Evolutionary conservation across 179 eudicot species (phyloP), one percentile per base, ranked within the genome.

Genomic region (Corrigiola litoralis): DNA sequence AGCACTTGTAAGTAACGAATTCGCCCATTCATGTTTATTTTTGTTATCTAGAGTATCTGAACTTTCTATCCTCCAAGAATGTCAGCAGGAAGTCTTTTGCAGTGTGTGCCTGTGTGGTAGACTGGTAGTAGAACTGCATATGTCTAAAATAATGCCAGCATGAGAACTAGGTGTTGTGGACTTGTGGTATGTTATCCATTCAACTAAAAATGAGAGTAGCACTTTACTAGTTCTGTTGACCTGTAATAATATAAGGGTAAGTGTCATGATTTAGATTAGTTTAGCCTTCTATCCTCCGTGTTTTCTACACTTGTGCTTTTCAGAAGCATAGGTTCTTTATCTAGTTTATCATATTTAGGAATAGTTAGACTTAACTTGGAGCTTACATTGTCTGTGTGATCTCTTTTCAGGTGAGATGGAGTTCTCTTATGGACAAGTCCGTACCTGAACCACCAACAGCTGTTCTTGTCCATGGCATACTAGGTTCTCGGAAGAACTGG

Each of bases 401-500:
- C 7, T 55, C 9, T 32, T 68, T 46, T 50, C 79, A 91, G 97
- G 97, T 88, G 61, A 80, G 79, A 67, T 91, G 96, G 97, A 88
- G 87, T 73, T 88, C 87, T 80, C 78, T 88, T 54, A 75, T 83
- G 87, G 90, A 79, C 72, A 86, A 72, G 73, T 68, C 96, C 51
- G 87, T 67, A 49, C 88, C 88, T 61, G 83, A 83, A 52, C 96
- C 97, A 32, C 97, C 97, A 61, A 91, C 97, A 23, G 97, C 97
- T 78, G 94, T 91, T 75, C 89, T 91, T 69, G 55, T 91, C 68
- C 96, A 91, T 72, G 97, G 97, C 61, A 91, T 91, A 71, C 79
- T 91, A 24, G 97, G 97, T 46, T 70, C 94, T 82, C 86, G 94
- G 81, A 91, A 91, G 81, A 91, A 91, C 62, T 91, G 97, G 97